Evolutionary conservation across 2,329 filamentous ascomycete genomes (phyloP).

Genomic region (Penicillium sp.): DNA sequence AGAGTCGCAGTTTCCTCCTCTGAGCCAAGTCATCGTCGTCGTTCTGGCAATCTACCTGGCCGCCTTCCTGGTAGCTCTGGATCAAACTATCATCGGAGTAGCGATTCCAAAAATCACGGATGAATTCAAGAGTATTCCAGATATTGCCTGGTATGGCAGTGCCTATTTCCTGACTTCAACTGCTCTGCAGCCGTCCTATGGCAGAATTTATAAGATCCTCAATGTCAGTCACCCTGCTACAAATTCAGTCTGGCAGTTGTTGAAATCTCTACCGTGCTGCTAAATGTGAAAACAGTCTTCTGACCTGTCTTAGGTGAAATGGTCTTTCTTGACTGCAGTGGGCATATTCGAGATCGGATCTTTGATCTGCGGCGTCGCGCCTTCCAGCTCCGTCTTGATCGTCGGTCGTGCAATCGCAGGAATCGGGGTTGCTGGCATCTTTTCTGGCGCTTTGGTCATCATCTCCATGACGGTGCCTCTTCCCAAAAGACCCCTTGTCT

Average conservation of each 20-base stretch:
- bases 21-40: conserved; percentile 21
- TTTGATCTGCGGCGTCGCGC: conserved; percentile 38
- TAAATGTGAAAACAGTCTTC: background rate
- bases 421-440: conserved; percentile 37
- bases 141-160: conserved; percentile 21
- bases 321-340: conserved; percentile 36
- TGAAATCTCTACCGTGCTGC: background rate
- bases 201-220: conserved; percentile 41
- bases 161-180: conserved; percentile 17
- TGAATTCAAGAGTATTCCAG: conserved; percentile 16
- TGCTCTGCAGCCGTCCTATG: conserved; percentile 34
- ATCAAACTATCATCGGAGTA: conserved; percentile 21
- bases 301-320: conserved; percentile 28
- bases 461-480: conserved; percentile 51
- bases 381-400: conserved; percentile 36
- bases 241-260: background rate
- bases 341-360: conserved; percentile 30
- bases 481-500: conserved; percentile 50
- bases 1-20: conserved; percentile 19
- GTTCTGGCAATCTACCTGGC: conserved; percentile 28
- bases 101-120: conserved; percentile 17
- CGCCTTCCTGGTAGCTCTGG: conserved; percentile 28
- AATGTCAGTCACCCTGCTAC: conserved; percentile 22
- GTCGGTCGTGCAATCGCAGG: conserved; percentile 41
- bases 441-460: conserved; percentile 31